Conservation (phyloP, 2,329 filamentous ascomycete genomes). For the Sordariomycetes sp. region DNA sequence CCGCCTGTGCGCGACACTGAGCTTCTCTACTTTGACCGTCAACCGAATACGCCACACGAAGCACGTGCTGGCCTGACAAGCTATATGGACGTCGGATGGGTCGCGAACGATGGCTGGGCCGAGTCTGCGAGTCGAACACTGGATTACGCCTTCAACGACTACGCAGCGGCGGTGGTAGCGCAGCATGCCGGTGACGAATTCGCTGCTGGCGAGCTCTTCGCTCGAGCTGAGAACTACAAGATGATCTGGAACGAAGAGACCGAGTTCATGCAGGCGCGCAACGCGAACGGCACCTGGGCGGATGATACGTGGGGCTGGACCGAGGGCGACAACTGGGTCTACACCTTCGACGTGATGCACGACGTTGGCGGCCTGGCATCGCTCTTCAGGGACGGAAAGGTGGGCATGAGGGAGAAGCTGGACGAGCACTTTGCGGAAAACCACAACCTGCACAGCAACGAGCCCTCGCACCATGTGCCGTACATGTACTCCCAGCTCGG, state of each 20-base stretch:
- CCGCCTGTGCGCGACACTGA: no score
- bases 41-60: no score
- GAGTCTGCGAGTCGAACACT: no score
- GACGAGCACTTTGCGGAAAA: constrained; percentile 37
- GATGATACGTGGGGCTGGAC: constrained; percentile 34
- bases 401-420: constrained; percentile 28
- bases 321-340: constrained; percentile 40
- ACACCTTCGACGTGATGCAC: constrained; percentile 39
- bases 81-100: no score
- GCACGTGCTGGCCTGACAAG: no score
- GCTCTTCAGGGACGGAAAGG: constrained; percentile 24
- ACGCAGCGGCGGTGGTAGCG: no score
- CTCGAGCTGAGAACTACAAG: constrained; percentile 28
- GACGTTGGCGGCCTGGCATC: constrained; percentile 28
- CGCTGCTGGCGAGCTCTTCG: constrained; percentile 18
- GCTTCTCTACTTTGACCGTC: no score
- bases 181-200: constrained; percentile 22
- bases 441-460: no score
- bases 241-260: constrained; percentile 31
- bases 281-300: constrained; percentile 35
- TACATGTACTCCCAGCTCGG: no score
- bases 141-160: no score
- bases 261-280: constrained; percentile 36
- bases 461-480: no score
- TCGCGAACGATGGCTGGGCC: no score